Evolutionary conservation across 2,329 filamentous ascomycete genomes (phyloP).

Genomic region (Leptographium procerum): DNA sequence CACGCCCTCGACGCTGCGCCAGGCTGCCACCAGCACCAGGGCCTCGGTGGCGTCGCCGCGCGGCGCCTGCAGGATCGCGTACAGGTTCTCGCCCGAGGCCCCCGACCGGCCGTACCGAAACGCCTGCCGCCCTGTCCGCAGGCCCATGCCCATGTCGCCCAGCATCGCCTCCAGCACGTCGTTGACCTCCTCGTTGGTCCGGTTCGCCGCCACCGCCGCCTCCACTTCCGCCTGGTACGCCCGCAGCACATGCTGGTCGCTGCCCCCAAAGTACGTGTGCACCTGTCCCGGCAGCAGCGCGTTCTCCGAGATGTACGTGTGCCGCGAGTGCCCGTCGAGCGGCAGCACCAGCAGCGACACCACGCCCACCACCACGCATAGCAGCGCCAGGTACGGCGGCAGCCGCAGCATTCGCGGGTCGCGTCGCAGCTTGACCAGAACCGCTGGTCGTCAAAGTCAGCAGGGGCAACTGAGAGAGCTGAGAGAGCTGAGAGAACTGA

Average conservation of each 20-base stretch:
- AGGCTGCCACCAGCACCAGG: conserved; percentile 82
- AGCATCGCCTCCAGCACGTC: conserved; percentile 66
- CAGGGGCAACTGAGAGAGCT: no score
- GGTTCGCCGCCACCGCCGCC: conserved; percentile 35
- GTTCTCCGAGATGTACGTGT: conserved; percentile 96
- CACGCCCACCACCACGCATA: conserved; percentile 76
- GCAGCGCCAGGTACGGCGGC: conserved; percentile 75
- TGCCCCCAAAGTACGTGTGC: conserved; percentile 93
- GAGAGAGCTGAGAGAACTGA: no score
- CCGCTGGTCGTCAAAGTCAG: conserved; percentile 32
- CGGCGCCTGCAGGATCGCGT: conserved; percentile 85
- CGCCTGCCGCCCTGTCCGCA: conserved; percentile 80
- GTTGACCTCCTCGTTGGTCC: conserved; percentile 48
- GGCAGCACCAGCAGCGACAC: conserved; percentile 85
- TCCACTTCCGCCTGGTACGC: conserved; percentile 81
- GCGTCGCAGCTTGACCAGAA: conserved; percentile 59
- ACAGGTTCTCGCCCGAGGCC: conserved; percentile 81
- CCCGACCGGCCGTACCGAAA: conserved; percentile 62
- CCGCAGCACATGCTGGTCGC: conserved; percentile 87
- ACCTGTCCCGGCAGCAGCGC: conserved; percentile 91
- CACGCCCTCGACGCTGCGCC: conserved; percentile 68
- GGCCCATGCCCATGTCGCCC: conserved; percentile 60
- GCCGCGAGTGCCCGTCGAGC: conserved; percentile 78
- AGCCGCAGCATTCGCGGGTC: conserved; percentile 74
- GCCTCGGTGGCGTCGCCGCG: conserved; percentile 94